phyloP scores from a whole-genome alignment of 139 green algal genomes.

The Prasinococcaceae sp. region DNA sequence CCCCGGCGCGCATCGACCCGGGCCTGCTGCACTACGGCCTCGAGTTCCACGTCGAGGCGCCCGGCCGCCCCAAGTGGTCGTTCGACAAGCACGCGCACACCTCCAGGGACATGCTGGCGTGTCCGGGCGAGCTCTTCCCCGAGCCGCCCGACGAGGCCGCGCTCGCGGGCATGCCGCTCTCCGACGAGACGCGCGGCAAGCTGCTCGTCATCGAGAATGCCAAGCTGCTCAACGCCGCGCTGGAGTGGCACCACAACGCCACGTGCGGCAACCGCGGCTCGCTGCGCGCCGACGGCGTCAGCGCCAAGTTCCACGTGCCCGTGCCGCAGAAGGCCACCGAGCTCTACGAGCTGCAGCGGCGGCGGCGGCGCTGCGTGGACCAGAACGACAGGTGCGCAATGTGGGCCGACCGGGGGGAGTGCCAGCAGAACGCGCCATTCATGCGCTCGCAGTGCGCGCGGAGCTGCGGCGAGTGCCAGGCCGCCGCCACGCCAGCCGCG shows the following conservation, averaged over 20 bases:
- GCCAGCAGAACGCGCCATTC: not conserved
- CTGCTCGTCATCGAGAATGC: not conserved
- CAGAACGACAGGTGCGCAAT: not conserved
- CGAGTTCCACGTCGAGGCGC: slow-evolving; percentile 1
- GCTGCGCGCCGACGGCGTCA: not conserved
- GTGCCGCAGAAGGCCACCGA: not conserved
- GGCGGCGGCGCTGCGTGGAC: not conserved
- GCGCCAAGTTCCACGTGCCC: not conserved
- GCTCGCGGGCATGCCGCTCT: too few species aligned
- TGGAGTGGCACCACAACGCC: not conserved
- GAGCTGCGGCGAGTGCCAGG: not conserved
- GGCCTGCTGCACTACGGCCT: slow-evolving; percentile 23
- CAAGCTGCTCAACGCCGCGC: not conserved
- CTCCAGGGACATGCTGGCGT: slow-evolving; percentile 1
- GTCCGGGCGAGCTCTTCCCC: not conserved
- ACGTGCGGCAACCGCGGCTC: not conserved
- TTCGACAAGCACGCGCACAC: slow-evolving; percentile 23
- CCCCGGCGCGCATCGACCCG: slow-evolving; percentile 1
- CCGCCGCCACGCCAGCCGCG: not conserved
- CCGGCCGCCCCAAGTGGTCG: not conserved
- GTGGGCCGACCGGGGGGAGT: not conserved
- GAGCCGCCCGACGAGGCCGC: not conserved
- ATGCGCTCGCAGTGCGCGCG: not conserved
- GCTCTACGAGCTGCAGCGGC: not conserved
- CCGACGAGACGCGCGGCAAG: too few species aligned